phyloP scores from a whole-genome alignment of 2,329 filamentous ascomycete genomes.

The Diaporthe australafricana region DNA sequence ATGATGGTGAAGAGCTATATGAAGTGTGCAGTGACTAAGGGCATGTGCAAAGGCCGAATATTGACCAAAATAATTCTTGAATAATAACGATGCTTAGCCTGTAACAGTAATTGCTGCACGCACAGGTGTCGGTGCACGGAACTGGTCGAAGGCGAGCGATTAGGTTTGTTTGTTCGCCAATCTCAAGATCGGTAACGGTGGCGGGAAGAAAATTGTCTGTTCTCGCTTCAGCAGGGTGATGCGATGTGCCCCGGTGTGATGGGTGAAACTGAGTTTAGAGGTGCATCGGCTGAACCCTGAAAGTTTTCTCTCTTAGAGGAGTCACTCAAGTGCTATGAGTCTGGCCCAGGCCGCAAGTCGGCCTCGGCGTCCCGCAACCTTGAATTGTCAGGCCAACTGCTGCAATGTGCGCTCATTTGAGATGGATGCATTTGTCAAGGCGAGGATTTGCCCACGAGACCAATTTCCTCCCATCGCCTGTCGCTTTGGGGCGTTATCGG shows the following conservation, averaged over 20 bases:
- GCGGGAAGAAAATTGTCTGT: conserved; percentile 1
- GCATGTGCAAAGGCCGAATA: too few species aligned
- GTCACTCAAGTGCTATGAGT: too few species aligned
- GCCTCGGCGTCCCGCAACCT: neutral
- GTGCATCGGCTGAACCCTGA: conserved; percentile 6
- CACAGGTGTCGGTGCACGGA: neutral
- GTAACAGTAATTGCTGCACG: neutral
- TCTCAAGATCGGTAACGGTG: conserved; percentile 1
- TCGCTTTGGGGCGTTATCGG: conserved; percentile 4
- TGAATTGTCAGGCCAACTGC: neutral
- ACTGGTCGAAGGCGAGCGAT: neutral
- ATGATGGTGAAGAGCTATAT: too few species aligned
- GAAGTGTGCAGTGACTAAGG: too few species aligned
- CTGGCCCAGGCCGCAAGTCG: neutral
- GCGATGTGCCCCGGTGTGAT: conserved; percentile 2
- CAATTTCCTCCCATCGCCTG: neutral
- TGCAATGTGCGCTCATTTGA: neutral
- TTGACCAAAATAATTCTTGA: too few species aligned
- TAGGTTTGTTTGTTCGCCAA: conserved; percentile 25
- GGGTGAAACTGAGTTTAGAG: neutral
- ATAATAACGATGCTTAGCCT: too few species aligned
- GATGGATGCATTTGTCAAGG: too few species aligned
- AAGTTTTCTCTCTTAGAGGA: fast-evolving
- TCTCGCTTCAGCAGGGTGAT: conserved; percentile 13
- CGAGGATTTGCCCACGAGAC: neutral